Percentiles rank a stretch among this genome's conserved stretches.
phyloP scores from a whole-genome alignment of 495 filamentous ascomycete genomes.

The Darksidea phi region DNA sequence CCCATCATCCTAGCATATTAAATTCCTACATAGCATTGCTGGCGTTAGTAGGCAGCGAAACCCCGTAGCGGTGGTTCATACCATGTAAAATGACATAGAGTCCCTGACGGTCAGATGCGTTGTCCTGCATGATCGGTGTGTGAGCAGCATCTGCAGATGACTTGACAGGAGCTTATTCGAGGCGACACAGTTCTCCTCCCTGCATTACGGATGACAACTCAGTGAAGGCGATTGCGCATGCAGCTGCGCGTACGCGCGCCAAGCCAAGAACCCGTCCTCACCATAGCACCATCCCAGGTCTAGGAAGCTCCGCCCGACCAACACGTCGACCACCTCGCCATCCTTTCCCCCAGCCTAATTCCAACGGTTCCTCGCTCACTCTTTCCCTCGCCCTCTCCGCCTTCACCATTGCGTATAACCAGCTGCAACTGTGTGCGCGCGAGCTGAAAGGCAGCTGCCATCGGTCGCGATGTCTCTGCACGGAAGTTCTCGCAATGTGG shows the following conservation, averaged over 20 bases:
- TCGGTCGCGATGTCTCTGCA: conserved; percentile 42
- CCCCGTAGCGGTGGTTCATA: conserved; percentile 15
- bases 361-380: background rate
- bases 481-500: conserved; percentile 54
- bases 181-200: background rate
- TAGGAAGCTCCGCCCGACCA: conserved; percentile 4
- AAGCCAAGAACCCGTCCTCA: conserved; percentile 5
- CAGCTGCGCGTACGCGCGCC: conserved; percentile 27
- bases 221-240: conserved; percentile 14
- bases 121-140: conserved; percentile 32
- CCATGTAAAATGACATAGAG: conserved; percentile 29
- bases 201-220: conserved; percentile 26
- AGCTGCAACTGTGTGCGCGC: conserved; percentile 3
- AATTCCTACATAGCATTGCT: conserved; percentile 27
- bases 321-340: conserved; percentile 22
- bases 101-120: conserved; percentile 32
- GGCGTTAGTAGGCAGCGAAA: conserved; percentile 16
- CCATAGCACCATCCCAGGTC: background rate
- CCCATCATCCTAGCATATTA: background rate
- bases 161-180: conserved; percentile 7
- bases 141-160: background rate
- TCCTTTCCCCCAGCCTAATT: background rate
- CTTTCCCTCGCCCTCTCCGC: background rate
- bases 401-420: conserved; percentile 11
- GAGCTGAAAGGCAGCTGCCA: conserved; percentile 16